Conservation (phyloP, 1,284 basidiomycete genomes). For the Moniliophthora roreri region DNA sequence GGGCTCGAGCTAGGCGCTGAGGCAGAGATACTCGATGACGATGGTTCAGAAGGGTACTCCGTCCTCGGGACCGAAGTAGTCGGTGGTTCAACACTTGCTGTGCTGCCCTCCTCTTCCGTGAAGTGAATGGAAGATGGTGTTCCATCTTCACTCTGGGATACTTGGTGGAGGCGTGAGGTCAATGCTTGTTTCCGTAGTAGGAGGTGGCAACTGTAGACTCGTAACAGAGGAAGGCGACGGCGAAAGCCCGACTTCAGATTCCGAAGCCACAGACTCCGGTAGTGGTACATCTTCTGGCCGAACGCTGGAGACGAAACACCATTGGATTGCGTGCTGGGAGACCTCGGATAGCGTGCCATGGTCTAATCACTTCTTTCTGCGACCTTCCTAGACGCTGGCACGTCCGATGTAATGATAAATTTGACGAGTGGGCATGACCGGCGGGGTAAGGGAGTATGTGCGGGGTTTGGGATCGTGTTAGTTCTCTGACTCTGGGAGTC, state of each 20-base stretch:
- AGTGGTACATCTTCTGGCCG: constrained; percentile 12
- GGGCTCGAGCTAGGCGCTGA: constrained; percentile 7
- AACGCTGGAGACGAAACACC: constrained; percentile 1
- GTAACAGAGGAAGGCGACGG: constrained; percentile 13
- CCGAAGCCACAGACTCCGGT: constrained; percentile 12
- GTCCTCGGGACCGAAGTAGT: not conserved
- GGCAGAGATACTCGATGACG: constrained; percentile 1
- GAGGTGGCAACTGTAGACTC: constrained; percentile 10
- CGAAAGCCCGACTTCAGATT: constrained; percentile 13
- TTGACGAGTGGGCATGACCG: too few species aligned
- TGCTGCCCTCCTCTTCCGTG: not conserved
- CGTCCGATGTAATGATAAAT: too few species aligned
- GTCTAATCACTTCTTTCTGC: too few species aligned
- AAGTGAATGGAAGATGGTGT: not conserved
- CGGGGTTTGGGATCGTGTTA: too few species aligned
- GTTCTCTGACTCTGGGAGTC: too few species aligned
- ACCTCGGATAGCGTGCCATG: too few species aligned
- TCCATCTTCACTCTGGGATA: not conserved
- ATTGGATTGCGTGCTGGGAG: not conserved
- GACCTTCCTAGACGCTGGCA: too few species aligned
- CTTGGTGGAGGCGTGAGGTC: constrained; percentile 10
- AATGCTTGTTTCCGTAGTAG: constrained; percentile 7
- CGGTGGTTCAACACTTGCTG: constrained; percentile 3
- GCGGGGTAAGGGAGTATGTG: too few species aligned
- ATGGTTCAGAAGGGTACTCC: not conserved